These are phyloP conservation scores for Penicillium simplicissimum DNA, from an alignment of 495 filamentous ascomycete genomes.

Conservation along the genomic window DNA sequence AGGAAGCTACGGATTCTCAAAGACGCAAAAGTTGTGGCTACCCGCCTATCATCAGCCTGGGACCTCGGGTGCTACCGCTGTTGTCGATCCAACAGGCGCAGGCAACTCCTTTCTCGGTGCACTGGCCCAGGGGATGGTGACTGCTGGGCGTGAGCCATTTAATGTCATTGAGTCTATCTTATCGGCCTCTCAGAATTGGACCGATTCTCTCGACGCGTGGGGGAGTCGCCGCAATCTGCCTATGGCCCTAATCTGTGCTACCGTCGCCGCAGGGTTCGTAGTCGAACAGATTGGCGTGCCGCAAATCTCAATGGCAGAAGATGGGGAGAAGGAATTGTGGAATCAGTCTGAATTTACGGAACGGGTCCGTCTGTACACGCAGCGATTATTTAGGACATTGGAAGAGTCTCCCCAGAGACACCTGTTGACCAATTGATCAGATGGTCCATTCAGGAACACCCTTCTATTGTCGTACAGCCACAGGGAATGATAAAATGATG, in stretches of 20 bases:
- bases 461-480: slow-evolving; percentile 50
- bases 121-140: slow-evolving; percentile 71
- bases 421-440: slow-evolving; percentile 47
- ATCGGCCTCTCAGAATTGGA: slow-evolving; percentile 35
- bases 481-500: slow-evolving; percentile 37
- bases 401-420: slow-evolving; percentile 49
- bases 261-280: slow-evolving; percentile 87
- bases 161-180: slow-evolving; percentile 39
- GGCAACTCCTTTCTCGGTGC: slow-evolving; percentile 92
- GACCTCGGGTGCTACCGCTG: slow-evolving; percentile 42
- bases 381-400: slow-evolving; percentile 47
- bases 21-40: slow-evolving; percentile 42
- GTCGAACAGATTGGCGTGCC: slow-evolving; percentile 94
- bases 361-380: slow-evolving; percentile 54
- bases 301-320: slow-evolving; percentile 47
- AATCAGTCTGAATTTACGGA: slow-evolving; percentile 64
- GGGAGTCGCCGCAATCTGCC: slow-evolving; percentile 50
- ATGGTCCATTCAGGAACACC: slow-evolving; percentile 41
- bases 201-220: slow-evolving; percentile 27
- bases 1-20: slow-evolving; percentile 56
- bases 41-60: slow-evolving; percentile 58
- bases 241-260: slow-evolving; percentile 73
- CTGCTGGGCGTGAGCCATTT: slow-evolving; percentile 46
- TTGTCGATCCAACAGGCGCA: slow-evolving; percentile 93
- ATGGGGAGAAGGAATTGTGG: slow-evolving; percentile 71